Conservation (phyloP, 345 rosid genomes). For the Geranium brycei region DNA sequence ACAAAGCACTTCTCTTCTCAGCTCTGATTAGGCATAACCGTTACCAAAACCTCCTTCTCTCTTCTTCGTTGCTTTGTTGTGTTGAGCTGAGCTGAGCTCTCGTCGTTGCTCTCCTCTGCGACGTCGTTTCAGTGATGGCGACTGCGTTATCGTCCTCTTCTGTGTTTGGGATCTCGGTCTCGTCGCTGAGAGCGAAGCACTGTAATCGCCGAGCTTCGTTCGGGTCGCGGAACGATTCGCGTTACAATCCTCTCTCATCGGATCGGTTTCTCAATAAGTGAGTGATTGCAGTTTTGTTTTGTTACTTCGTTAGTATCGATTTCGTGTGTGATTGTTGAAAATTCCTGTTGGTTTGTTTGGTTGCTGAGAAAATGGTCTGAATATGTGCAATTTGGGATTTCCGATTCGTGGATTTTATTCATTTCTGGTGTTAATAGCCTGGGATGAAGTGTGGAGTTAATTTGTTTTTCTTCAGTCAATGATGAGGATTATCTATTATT, state of each 20-base stretch:
- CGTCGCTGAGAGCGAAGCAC: conserved; percentile 10
- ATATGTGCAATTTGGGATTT: too few relatives aligned
- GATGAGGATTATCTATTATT: too few relatives aligned
- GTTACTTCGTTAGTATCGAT: too few relatives aligned
- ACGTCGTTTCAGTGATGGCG: conserved; percentile 3
- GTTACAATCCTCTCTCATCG: conserved; percentile 15
- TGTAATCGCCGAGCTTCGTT: conserved; percentile 14
- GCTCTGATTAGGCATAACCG: too few relatives aligned
- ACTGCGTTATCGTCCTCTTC: conserved; percentile 9
- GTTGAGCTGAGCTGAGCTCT: background rate
- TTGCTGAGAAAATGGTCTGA: too few relatives aligned
- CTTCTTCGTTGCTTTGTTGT: too few relatives aligned
- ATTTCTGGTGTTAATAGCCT: too few relatives aligned
- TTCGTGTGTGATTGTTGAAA: too few relatives aligned
- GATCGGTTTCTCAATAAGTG: conserved; percentile 23
- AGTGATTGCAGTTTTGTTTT: background rate
- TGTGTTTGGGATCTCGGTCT: conserved; percentile 10
- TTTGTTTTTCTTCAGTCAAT: too few relatives aligned
- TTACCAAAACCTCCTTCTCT: background rate
- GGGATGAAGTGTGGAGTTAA: too few relatives aligned
- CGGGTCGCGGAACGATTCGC: conserved; percentile 14
- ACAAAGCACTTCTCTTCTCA: background rate
- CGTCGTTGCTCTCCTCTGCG: background rate
- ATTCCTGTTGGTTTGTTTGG: too few relatives aligned
- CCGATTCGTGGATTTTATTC: too few relatives aligned